These are phyloP conservation scores for Linanthus parryae DNA, from an alignment of 148 eudicot species.

Conservation along the genomic window DNA sequence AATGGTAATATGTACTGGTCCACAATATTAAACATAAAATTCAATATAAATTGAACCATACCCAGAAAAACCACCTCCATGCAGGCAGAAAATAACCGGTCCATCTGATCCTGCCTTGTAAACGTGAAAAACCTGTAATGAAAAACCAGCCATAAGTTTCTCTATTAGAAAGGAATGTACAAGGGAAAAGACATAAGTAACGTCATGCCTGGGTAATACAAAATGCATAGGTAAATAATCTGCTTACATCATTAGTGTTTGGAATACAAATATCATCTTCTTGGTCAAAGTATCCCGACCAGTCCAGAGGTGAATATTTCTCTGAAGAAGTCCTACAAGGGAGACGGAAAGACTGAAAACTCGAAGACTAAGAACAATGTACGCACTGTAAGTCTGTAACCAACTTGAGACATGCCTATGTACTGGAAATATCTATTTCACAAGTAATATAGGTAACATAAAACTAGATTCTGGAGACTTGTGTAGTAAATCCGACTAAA, in stretches of 20 bases:
- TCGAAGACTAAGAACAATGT: too few relatives aligned
- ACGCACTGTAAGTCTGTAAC: too few relatives aligned
- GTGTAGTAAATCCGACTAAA: too few relatives aligned
- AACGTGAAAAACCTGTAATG: conserved; percentile 74
- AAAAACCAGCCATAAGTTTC: conserved; percentile 4
- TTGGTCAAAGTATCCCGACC: conserved; percentile 68
- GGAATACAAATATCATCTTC: conserved; percentile 79
- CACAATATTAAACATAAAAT: not conserved
- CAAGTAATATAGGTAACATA: too few relatives aligned
- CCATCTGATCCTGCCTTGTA: conserved; percentile 85
- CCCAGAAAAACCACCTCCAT: conserved; percentile 98
- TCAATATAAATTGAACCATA: conserved; percentile 19
- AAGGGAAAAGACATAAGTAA: conserved; percentile 1
- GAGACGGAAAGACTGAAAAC: too few relatives aligned
- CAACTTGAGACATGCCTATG: too few relatives aligned
- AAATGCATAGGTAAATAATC: conserved; percentile 4
- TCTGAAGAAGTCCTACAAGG: conserved; percentile 47
- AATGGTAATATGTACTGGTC: too few relatives aligned
- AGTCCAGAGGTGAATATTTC: conserved; percentile 69
- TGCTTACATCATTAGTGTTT: conserved; percentile 59
- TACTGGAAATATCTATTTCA: too few relatives aligned
- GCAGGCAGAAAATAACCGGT: conserved; percentile 87
- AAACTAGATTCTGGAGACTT: too few relatives aligned
- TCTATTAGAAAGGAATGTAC: not conserved
- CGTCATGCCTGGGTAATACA: not conserved